Base-by-base conservation (phyloP, 73 alveolate species). In the Paramecium bursaria region DNA sequence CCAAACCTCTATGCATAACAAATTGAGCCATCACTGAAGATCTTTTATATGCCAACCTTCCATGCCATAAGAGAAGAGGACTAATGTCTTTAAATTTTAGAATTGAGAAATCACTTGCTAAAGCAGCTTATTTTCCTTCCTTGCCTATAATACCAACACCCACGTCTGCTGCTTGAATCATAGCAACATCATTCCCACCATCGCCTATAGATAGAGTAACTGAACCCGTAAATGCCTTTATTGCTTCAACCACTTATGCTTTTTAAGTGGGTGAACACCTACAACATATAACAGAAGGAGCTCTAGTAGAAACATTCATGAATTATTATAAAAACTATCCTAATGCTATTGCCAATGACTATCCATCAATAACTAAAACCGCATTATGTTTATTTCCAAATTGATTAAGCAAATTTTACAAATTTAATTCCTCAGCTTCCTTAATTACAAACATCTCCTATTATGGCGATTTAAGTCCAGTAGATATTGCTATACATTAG, bases 181-280 rank as follows among this genome's bases (percentile, higher is more conserved):
- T 97, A 19, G 99, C 98, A 9, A 97, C 99, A 89, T 97, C 99
- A 60, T 97, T 97, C 11, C 99, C 99, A 35, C 99, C 99, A 91
- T 97, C 99, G 1, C 99, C 99, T 39, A 97, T 95, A 3, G 97
- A 95, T 3, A 97, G 95, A 10, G 95, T 92, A 86, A 97, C 85
- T 52, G 87, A 75, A 21, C 91, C 90, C 2, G 98, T 93, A 57
- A 86, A 91, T 48, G 91, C 80, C 91, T 91, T 97, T 13, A 97
- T 87, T 35, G 86, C 87, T 82, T 91, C 89, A 61, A 92, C 94
- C 15, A 97, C 97, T 39, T 88, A 50, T n/a, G 98, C 94, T 90
- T 97, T 97, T 79, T 97, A 93, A 1, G 99, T 97, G 21, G 99
- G 99, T 13, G 98, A 88, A 77, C 98, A 95, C 57, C 99, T 73